Evolutionary conservation across 2,329 filamentous ascomycete species (phyloP).

Genomic region (Xenoacremonium recifei): DNA sequence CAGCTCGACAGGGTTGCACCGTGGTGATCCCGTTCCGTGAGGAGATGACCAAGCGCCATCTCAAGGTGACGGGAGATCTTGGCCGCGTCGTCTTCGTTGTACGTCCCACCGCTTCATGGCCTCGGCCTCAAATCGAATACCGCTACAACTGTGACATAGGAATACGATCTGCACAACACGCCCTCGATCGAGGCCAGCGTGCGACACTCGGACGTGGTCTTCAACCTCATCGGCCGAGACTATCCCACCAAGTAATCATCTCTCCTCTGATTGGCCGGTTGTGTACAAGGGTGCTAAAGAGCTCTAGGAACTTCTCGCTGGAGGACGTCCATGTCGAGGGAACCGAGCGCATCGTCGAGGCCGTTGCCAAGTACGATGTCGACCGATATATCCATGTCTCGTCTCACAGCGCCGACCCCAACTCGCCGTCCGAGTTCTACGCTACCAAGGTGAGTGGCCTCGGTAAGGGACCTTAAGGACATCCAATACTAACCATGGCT

Average conservation of each 20-base stretch:
- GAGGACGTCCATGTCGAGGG: conserved; percentile 93
- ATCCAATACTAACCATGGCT: conserved; percentile 11
- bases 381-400: conserved; percentile 97
- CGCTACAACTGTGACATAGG: conserved; percentile 49
- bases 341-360: conserved; percentile 86
- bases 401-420: conserved; percentile 81
- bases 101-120: no score
- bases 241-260: conserved; percentile 84
- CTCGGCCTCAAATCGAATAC: neutral
- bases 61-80: conserved; percentile 94
- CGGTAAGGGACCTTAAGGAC: neutral
- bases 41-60: conserved; percentile 95
- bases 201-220: conserved; percentile 94
- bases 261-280: neutral
- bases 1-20: conserved; percentile 89
- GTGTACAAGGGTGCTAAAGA: conserved; percentile 17
- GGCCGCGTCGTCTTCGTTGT: conserved; percentile 86
- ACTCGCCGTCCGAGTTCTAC: conserved; percentile 86
- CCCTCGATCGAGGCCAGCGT: conserved; percentile 95
- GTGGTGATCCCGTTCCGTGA: conserved; percentile 93
- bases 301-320: conserved; percentile 84
- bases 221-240: conserved; percentile 91
- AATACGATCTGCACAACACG: conserved; percentile 94
- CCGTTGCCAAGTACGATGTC: conserved; percentile 95
- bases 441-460: conserved; percentile 68